Base-by-base conservation (phyloP, 495 filamentous ascomycete species). In the Penicillium turbatum region DNA sequence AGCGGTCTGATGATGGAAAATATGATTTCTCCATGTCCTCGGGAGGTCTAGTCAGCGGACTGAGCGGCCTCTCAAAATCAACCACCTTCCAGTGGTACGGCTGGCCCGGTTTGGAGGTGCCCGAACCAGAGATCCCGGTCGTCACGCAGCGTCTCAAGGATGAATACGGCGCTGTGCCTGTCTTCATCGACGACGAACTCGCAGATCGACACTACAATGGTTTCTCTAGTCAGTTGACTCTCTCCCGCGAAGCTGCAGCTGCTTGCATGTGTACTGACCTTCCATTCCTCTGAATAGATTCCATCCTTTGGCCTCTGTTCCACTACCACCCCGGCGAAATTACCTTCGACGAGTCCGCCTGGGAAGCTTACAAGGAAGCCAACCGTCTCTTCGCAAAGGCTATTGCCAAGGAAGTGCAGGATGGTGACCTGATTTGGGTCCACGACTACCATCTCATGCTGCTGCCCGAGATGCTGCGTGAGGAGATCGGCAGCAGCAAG, bases 401-500 rank as follows among this genome's bases (percentile, higher is more conserved):
- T 1, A 82, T 98, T 51, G 77, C 85, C 10, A 83, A 85, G 58
- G 85, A 92, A 67, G 87, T 96, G 1, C 76, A 89, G 66, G 91
- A 96, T 63, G 90, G 90, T 24, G 93, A 97, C 64, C 67, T 96
- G 53, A 85, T 98, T 60, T 98, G 92, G 92, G 89, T 98, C 0
- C 92, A 98, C 62, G 92, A 98, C 64, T 98, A 97, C 68, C 93
- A 98, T 72, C 72, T 97, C 56, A 97, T 98, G 92, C 83, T 98
- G 4, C 80, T 98, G 16, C 92, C 92, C 3, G 81, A 88, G 56
- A 92, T 98, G 89, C 79, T 98, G 36, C 88, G 92, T 56, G 86
- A 96, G 60, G 90, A 92, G 64, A 81, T 88, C 48, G 86, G 85
- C 19, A 71, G 82, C 34, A 75, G 71, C 34, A 86, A 87, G 67